Percentiles rank a stretch among this genome's conserved stretches.
phyloP scores from a whole-genome alignment of 2,329 filamentous ascomycete species.

The Cladosporium oxysporum region DNA sequence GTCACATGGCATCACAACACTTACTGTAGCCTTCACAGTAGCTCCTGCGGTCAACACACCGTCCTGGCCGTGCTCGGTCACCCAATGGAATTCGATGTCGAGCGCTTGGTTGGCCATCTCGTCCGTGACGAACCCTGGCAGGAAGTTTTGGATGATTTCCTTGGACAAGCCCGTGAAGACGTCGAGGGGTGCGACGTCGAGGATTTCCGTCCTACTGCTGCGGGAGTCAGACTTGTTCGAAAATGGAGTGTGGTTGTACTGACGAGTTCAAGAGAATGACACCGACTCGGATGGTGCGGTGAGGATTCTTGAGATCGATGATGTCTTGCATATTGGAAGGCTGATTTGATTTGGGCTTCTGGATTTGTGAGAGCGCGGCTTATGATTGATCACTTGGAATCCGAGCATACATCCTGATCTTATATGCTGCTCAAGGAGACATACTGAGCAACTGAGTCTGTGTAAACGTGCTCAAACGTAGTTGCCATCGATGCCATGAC shows the following conservation, averaged over 20 bases:
- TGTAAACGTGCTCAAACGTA: not conserved
- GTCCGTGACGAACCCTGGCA: conserved; percentile 4
- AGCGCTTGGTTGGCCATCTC: conserved; percentile 27
- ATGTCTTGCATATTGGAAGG: not conserved
- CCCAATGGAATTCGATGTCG: conserved; percentile 38
- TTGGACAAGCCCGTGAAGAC: conserved; percentile 30
- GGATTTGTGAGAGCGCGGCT: not conserved
- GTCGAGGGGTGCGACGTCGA: conserved; percentile 38
- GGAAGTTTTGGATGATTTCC: conserved; percentile 25
- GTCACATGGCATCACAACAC: not conserved
- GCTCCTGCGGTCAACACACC: conserved; percentile 26
- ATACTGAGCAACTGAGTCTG: not conserved
- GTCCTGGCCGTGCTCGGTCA: conserved; percentile 31
- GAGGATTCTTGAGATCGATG: not conserved
- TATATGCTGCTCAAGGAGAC: not conserved
- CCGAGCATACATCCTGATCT: not conserved
- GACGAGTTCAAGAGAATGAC: conserved; percentile 28
- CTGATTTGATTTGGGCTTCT: not conserved
- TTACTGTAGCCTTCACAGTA: conserved; percentile 26
- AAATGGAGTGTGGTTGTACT: not conserved
- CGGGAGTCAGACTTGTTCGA: not conserved
- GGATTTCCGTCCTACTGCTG: conserved; percentile 30
- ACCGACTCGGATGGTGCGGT: conserved; percentile 27
- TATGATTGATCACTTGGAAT: not conserved
- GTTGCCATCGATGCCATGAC: not conserved